These are phyloP conservation scores for Seiridium unicorne DNA, from an alignment of 2,329 filamentous ascomycete genomes.

Conservation along the genomic window DNA sequence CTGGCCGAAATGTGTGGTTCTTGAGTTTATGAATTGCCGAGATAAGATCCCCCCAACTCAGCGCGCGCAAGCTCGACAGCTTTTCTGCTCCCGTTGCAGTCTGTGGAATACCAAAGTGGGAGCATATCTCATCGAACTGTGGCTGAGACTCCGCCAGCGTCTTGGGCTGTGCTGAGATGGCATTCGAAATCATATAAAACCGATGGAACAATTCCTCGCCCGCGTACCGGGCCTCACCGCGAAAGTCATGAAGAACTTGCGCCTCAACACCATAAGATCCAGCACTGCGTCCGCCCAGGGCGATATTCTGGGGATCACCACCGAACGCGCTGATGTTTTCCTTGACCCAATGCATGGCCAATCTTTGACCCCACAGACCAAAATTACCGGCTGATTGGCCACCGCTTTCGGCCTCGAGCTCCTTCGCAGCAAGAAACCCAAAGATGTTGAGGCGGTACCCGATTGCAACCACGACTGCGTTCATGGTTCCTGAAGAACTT, in stretches of 20 bases:
- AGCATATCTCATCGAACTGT: constrained; percentile 42
- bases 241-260: constrained; percentile 36
- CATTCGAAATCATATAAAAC: constrained; percentile 43
- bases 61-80: constrained; percentile 28
- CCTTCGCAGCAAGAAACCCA: constrained; percentile 55
- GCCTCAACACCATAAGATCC: constrained; percentile 50
- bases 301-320: constrained; percentile 48
- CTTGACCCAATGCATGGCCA: constrained; percentile 50
- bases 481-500: constrained; percentile 30
- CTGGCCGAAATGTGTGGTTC: constrained; percentile 43
- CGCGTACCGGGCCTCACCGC: constrained; percentile 13
- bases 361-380: constrained; percentile 51
- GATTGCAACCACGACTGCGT: constrained; percentile 40
- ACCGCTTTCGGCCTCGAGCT: constrained; percentile 33
- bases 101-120: constrained; percentile 23
- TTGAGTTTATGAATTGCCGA: constrained; percentile 34
- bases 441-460: constrained; percentile 55
- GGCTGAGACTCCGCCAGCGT: constrained; percentile 30
- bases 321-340: constrained; percentile 53
- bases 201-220: constrained; percentile 27
- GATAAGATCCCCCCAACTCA: constrained; percentile 30
- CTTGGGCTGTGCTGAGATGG: constrained; percentile 42
- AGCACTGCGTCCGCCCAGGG: constrained; percentile 46
- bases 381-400: constrained; percentile 54
- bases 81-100: constrained; percentile 23